Evolutionary conservation across 129 eudicot genomes (phyloP), one percentile per base, ranked within the genome.

Genomic region (Mikania micrantha): DNA sequence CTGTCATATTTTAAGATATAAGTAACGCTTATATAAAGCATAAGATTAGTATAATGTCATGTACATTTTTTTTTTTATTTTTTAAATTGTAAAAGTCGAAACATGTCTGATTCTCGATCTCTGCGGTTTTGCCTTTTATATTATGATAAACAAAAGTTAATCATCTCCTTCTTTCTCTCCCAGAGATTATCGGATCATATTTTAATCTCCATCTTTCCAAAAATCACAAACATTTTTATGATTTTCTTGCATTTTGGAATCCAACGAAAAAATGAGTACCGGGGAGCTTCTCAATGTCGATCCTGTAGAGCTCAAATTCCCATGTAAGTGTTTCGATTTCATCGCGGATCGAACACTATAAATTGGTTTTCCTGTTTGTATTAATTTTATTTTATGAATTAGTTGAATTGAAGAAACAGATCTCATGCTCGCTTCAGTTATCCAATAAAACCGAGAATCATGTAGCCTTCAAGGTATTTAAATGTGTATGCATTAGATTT

Each of bases 341-440:
- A 48, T 34, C 24, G 12, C 9, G 34, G 10, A 24, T 39, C 60
- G 27, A 53, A 24, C 9, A 27, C 21, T 38, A 25, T 45, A 21
- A 60, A n/a, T 67, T 31, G 1, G 19, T 32, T 52, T 8, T 3
- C 53, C 27, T 11, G 21, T 20, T 0, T 29, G 25, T 41, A 32
- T 27, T 16, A 1, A 54, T 49, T 10, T 54, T 17, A 44, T 54
- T 52, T 28, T 61, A 31, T 40, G 19, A 50, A 19, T 58, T 57
- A 90, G 95, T 85, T 72, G 93, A 91, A 75, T 78, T 87, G 44
- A 85, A 81, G 86, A 87, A 81, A 66, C 95, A 91, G 85, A 87
- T 91, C 77, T 85, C 93, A 47, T 88, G 90, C 52, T 76, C 97
- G 31, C 75, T 83, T 48, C 86, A 65, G 52, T 83, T 87, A 48